Evolutionary conservation across 495 filamentous ascomycete genomes (phyloP), one percentile per base, ranked within the genome.

Genomic region (Tuber melanosporum): DNA sequence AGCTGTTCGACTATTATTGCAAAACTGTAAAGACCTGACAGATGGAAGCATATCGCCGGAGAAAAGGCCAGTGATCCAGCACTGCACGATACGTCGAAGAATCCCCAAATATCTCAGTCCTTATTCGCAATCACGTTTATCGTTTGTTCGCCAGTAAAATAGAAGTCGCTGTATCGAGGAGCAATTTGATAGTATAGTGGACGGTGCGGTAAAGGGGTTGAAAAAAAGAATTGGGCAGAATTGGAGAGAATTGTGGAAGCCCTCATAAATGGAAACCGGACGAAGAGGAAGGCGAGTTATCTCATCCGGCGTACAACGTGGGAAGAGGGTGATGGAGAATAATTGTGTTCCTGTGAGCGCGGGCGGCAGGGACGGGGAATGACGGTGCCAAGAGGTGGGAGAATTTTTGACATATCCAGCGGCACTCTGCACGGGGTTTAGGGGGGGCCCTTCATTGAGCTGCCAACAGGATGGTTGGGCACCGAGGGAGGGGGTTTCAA

Each of bases 371-470:
- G 4, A 26, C 10, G 17, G 14, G 57, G 14, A 66, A 36, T 66
- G 57, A 66, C 57, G 26, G 57, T 66, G 57, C 57, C 57, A 66
- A 66, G 57, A 66, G 57, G 57, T 66, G 26, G 26, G 26, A 36
- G 57, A 66, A 66, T 66, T 66, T 62, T 62, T 17, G 57, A 66
- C 57, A 26, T 5, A 17, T 26, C 57, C n/a, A 6, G 57, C 57
- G 12, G n/a, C 52, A 62, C n/a, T 66, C 26, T 2, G 57, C 12
- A 36, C 57, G 3, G 26, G 14, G 17, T 66, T 66, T 32, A 32
- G 32, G 17, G 14, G 4, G 57, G 6, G 26, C 57, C 26, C 26
- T 66, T 4, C 52, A 32, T 32, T 62, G n/a, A n/a, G 45, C 17
- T 19, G 20, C 47, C 47, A 20, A 20, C 22, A n/a, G n/a, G 47